Evolutionary conservation across 257 asterid species (phyloP).

Genomic region (Forsythia suspensa): DNA sequence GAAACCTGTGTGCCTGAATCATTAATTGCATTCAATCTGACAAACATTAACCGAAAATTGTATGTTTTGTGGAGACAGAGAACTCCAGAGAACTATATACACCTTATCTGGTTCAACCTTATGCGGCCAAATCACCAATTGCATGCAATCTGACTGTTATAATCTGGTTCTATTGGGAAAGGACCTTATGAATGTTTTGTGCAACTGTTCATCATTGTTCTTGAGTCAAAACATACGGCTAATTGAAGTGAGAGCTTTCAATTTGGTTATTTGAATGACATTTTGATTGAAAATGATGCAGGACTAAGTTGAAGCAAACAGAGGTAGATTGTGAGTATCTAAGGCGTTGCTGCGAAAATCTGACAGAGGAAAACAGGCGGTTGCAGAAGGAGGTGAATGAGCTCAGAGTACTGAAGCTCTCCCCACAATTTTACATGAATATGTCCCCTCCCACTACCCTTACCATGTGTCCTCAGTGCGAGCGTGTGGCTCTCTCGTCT

Average conservation of each 20-base stretch:
- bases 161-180: too few relatives aligned
- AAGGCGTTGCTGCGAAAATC: conserved; percentile 81
- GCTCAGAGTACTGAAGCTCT: conserved; percentile 76
- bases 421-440: conserved; percentile 89
- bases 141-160: too few relatives aligned
- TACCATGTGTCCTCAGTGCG: conserved; percentile 96
- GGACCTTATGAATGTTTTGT: too few relatives aligned
- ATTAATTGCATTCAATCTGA: too few relatives aligned
- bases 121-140: neutral
- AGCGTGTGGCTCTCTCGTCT: conserved; percentile 67
- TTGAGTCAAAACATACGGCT: neutral
- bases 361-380: conserved; percentile 81
- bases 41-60: neutral
- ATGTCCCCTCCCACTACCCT: conserved; percentile 97
- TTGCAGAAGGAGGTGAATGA: conserved; percentile 85
- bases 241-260: neutral
- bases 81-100: neutral
- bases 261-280: neutral
- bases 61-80: neutral
- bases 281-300: conserved; percentile 24
- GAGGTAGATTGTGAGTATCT: conserved; percentile 95
- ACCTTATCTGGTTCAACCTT: neutral
- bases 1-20: neutral
- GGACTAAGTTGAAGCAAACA: conserved; percentile 97
- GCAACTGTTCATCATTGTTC: neutral